Evolutionary conservation across 805 yeast species (phyloP), one percentile per base, ranked within the genome.

Genomic region (Myxozyma melibiosi): DNA sequence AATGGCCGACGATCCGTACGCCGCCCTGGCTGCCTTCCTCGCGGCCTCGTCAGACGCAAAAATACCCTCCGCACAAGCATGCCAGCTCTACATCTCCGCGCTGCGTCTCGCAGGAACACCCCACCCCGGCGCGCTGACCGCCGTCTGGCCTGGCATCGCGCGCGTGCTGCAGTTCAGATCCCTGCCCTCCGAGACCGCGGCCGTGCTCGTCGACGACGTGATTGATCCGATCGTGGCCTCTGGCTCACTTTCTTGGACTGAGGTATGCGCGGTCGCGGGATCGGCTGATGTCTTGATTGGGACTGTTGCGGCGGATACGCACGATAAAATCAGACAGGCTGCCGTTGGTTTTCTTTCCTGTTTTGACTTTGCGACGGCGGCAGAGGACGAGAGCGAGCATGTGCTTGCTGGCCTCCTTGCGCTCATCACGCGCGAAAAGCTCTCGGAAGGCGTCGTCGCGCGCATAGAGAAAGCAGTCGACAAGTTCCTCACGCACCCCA

Each of bases 111-210:
- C 41, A 6, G 53, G 48, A 2, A 25, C 35, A 11, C 56, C 62
- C 22, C 35, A 22, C 7, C 16, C 59, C 6, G 62, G 62, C 3
- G 41, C 58, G 16, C 25, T 58, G 33, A 24, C 56, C 2, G 35
- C 44, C n/a, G 33, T 58, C 22, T 58, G 63, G 63, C 63, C 63
- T 1, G 63, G 61, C 2, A 51, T 58, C 13, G 20, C 8, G 27
- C 39, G 48, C 20, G 53, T 55, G 11, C 55, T 58, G n/a, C 43
- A 50, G 35, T 27, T 38, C 20, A 18, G 34, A 22, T 20, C 27
- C 4, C 30, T 58, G 18, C 33, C 49, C 2, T 13, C 33, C 18
- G 51, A 45, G 16, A 22, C 39, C 8, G 38, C 57, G 4, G 38
- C 24, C 16, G 24, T 44, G 30, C 34, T 58, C 3, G 60, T 58